These are phyloP conservation scores for Aspergillus carlsbadensis DNA, from an alignment of 495 filamentous ascomycete species.

Conservation along the genomic window DNA sequence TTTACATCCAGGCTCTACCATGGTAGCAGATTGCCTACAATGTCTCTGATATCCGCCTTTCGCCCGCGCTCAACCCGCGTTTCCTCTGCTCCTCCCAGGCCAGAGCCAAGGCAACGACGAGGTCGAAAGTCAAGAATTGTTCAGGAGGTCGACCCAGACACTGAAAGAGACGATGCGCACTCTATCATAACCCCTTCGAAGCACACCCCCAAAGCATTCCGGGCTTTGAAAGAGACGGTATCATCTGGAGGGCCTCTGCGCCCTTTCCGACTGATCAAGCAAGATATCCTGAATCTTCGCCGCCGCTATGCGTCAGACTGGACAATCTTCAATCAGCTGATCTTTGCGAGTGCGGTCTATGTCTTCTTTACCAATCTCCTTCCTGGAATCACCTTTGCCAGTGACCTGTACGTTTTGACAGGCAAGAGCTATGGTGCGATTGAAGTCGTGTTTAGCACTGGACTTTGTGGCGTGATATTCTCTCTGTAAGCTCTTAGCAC, in stretches of 20 bases:
- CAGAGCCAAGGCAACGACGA: slow-evolving; percentile 21
- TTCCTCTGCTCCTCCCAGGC: slow-evolving; percentile 24
- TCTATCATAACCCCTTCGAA: slow-evolving; percentile 43
- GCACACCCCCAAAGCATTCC: slow-evolving; percentile 38
- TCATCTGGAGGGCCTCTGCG: slow-evolving; percentile 42
- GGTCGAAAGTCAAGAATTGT: slow-evolving; percentile 11
- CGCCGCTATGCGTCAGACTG: slow-evolving; percentile 64
- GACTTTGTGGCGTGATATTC: slow-evolving; percentile 66
- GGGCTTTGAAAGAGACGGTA: slow-evolving; percentile 35
- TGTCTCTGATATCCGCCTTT: slow-evolving; percentile 40
- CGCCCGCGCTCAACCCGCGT: slow-evolving; percentile 35
- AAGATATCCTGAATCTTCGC: slow-evolving; percentile 57
- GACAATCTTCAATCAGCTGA: slow-evolving; percentile 66
- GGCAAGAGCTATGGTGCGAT: slow-evolving; percentile 68
- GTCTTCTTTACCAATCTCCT: slow-evolving; percentile 76
- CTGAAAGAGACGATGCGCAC: slow-evolving; percentile 34
- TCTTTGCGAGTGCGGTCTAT: slow-evolving; percentile 70
- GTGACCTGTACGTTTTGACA: slow-evolving; percentile 66
- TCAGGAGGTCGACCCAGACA: slow-evolving; percentile 15
- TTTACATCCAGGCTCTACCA: too few species aligned
- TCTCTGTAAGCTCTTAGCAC: slow-evolving; percentile 44
- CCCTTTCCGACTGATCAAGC: slow-evolving; percentile 62
- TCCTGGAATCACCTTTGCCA: slow-evolving; percentile 72
- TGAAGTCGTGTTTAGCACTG: slow-evolving; percentile 71
- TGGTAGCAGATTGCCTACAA: not conserved